Conservation (phyloP, 2,329 filamentous ascomycete genomes). For the Trichothecium roseum region DNA sequence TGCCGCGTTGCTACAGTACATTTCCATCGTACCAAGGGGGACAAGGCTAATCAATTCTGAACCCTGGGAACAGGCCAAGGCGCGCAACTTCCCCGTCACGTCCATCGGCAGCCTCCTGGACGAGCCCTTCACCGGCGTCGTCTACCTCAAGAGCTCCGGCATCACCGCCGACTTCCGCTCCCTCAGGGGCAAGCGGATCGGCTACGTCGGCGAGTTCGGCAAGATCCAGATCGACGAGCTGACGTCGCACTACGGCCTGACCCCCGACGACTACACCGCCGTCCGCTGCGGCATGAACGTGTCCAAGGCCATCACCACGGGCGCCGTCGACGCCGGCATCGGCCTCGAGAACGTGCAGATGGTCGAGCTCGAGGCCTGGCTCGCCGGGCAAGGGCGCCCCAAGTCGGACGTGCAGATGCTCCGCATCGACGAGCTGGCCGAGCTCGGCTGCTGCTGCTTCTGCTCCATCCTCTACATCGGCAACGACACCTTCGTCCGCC, state of each 20-base stretch:
- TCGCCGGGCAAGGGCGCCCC: conserved; percentile 49
- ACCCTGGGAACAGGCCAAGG: conserved; percentile 47
- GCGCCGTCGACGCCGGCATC: conserved; percentile 63
- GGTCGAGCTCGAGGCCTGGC: conserved; percentile 73
- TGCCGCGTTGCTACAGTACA: no score
- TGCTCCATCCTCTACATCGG: conserved; percentile 74
- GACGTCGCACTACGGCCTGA: conserved; percentile 68
- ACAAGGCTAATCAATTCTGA: not conserved
- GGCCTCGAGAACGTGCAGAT: conserved; percentile 76
- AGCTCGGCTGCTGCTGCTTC: conserved; percentile 77
- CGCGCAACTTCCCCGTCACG: conserved; percentile 60
- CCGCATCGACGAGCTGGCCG: conserved; percentile 69
- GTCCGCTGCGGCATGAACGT: conserved; percentile 77
- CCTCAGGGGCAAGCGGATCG: conserved; percentile 66
- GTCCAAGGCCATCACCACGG: conserved; percentile 62
- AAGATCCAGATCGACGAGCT: conserved; percentile 80
- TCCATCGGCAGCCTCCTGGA: conserved; percentile 68
- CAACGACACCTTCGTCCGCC: conserved; percentile 59
- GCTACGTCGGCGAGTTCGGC: conserved; percentile 72
- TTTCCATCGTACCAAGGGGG: not conserved
- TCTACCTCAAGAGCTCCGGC: conserved; percentile 64
- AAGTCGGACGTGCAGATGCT: conserved; percentile 67
- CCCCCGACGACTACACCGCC: conserved; percentile 61
- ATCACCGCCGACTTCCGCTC: conserved; percentile 67
- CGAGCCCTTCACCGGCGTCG: conserved; percentile 69